Base-by-base conservation (phyloP, 2,329 filamentous ascomycete species). In the Penicillium sp. region DNA sequence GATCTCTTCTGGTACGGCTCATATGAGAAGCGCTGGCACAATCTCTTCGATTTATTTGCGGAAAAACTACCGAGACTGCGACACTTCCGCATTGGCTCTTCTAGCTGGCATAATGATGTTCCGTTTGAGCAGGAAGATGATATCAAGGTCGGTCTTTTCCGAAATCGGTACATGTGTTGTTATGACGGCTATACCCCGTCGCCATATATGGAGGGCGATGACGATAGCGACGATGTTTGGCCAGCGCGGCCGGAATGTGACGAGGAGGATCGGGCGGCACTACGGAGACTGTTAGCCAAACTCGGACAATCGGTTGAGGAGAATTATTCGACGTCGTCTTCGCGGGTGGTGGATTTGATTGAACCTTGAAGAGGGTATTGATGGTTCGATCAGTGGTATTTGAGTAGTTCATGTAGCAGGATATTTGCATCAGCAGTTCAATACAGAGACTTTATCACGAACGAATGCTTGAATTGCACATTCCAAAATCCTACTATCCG, bases 41-140 rank as follows among this genome's bases (percentile, higher is more conserved):
- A 55, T 37, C 45, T 51, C 37, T 53, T 54, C 26, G 37, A 41
- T 23, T 39, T 44, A 9, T 54, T 55, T 29, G n/a, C 39, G 14
- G 36, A 44, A 8, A 32, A 36, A 13, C 35, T 56, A 3, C 42
- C 47, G n/a, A 35, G 39, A 5, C 30, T 54, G 14, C 43, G 39
- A 10, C 39, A 49, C 16, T 52, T 56, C 27, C 37, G 42, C 11
- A 46, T 39, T 15, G 53, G 52, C 1, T 25, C 31, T 22, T 41
- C 23, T 33, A 18, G 25, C 10, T 31, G 13, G 18, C 37, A 30
- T 37, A 30, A 7, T 12, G 15, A 41, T 16, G 30, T 43, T 13
- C 53, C 53, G 2, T 52, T 55, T 33, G 51, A 54, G 32, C 10
- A 26, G 10, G 50, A 54, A 38, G 31, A 11, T 6, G 32, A 32